These are phyloP conservation scores for Aaosphaeria arxii DNA, from an alignment of 2,329 filamentous ascomycete genomes.

Conservation along the genomic window DNA sequence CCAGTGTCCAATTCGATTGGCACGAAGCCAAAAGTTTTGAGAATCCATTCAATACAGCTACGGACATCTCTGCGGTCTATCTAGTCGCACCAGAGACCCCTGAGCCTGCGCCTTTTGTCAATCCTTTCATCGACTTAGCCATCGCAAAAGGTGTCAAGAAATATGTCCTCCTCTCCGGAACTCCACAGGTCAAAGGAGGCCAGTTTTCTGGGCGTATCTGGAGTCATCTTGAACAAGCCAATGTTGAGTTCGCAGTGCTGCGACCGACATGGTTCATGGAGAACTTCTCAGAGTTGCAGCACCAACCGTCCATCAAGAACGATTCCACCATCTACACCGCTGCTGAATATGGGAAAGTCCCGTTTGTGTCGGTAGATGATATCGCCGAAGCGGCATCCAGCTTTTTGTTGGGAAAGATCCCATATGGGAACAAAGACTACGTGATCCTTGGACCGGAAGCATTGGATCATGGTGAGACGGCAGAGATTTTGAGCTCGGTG, in stretches of 20 bases:
- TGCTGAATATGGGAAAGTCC: conserved; percentile 43
- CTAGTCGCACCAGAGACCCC: conserved; percentile 38
- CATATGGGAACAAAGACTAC: conserved; percentile 42
- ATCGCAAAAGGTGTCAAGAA: conserved; percentile 35
- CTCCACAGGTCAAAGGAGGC: conserved; percentile 35
- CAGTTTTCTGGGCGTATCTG: conserved; percentile 38
- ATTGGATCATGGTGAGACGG: conserved; percentile 29
- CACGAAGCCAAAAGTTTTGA: conserved; percentile 40
- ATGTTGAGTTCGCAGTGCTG: conserved; percentile 44
- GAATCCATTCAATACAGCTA: conserved; percentile 25
- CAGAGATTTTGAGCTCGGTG: background rate
- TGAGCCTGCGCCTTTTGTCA: conserved; percentile 34
- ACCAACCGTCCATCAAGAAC: conserved; percentile 32
- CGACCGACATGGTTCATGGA: conserved; percentile 53
- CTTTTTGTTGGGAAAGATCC: conserved; percentile 37
- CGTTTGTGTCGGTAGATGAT: conserved; percentile 47
- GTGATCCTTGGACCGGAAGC: conserved; percentile 31
- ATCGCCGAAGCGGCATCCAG: conserved; percentile 46
- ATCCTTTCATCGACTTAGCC: conserved; percentile 42
- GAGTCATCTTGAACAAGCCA: conserved; percentile 30
- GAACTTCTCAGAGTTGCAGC: conserved; percentile 42
- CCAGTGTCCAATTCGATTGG: conserved; percentile 44
- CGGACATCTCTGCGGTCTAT: conserved; percentile 39
- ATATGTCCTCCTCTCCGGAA: conserved; percentile 48
- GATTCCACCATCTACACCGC: conserved; percentile 45